Conservation (phyloP, 495 filamentous ascomycete species). For the Neurospora terricola region DNA sequence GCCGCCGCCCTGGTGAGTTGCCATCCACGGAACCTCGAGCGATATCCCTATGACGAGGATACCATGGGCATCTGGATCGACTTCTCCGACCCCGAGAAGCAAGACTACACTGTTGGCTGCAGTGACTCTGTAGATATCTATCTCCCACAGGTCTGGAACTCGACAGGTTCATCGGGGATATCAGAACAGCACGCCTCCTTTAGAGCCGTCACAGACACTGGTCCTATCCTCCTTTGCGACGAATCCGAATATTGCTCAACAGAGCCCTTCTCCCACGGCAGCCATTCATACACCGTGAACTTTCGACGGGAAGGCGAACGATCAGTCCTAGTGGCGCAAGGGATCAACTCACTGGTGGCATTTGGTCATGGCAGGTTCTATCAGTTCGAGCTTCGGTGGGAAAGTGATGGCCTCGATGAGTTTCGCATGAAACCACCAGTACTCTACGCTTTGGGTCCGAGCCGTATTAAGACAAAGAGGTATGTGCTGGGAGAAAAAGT, state of each 20-base stretch:
- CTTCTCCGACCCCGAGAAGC: constrained; percentile 9
- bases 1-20: constrained; percentile 4
- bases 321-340: constrained; percentile 19
- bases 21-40: background rate
- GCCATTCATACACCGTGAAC: constrained; percentile 6
- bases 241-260: constrained; percentile 11
- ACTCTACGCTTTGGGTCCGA: constrained; percentile 15
- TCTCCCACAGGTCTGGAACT: constrained; percentile 11
- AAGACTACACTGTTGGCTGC: constrained; percentile 13
- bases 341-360: constrained; percentile 21
- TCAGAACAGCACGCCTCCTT: constrained; percentile 20
- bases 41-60: no score
- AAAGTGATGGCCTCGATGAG: constrained; percentile 10
- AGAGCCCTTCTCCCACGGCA: constrained; percentile 8
- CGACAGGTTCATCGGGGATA: constrained; percentile 11
- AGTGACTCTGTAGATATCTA: constrained; percentile 14
- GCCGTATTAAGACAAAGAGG: constrained; percentile 7
- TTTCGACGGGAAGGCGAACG: background rate
- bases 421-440: constrained; percentile 11
- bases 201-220: constrained; percentile 12
- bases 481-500: constrained; percentile 16
- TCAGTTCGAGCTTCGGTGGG: constrained; percentile 23
- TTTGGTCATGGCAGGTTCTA: constrained; percentile 18
- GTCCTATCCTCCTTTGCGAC: constrained; percentile 22
- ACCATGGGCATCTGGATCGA: no score